Evolutionary conservation across 495 filamentous ascomycete genomes (phyloP), one percentile per base, ranked within the genome.

Genomic region (Xylaria sp.): DNA sequence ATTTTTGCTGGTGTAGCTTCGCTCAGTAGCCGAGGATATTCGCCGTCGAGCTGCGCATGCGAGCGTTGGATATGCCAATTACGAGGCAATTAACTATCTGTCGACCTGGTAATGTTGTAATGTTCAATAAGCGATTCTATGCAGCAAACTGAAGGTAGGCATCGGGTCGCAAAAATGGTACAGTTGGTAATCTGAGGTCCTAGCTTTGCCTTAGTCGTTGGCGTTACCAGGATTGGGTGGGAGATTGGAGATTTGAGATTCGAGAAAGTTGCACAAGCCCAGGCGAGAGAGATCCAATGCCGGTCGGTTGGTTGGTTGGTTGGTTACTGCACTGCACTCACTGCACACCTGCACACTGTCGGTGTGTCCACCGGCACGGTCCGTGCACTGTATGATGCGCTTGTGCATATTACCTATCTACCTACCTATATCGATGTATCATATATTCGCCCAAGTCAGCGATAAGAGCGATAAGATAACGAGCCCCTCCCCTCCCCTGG

Each of bases 401-500:
- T 55, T 33, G n/a, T 58, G 65, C 65, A 67, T 67, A 65, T 11
- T n/a, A 29, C 11, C 21, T 17, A 33, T 29, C 37, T 15, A 29
- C 24, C 24, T n/a, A n/a, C n/a, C n/a, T n/a, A n/a, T n/a, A n/a
- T n/a, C n/a, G n/a, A n/a, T n/a, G n/a, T n/a, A n/a, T n/a, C n/a
- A n/a, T n/a, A n/a, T n/a, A n/a, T n/a, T n/a, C n/a, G n/a, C n/a
- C n/a, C n/a, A n/a, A n/a, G n/a, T n/a, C n/a, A n/a, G n/a, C n/a
- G n/a, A n/a, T n/a, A n/a, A n/a, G n/a, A n/a, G n/a, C n/a, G 65
- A 67, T 67, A 57, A 67, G 65, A 67, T 58, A 67, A 37, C 62
- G 24, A 65, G 9, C 6, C 19, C 29, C 41, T 31, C 63, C 63
- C n/a, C 41, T 29, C 29, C 33, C 9, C 17, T 11, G 21, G 15